Evolutionary conservation across 108 stramenopile genomes (phyloP).

Genomic region (Pseudonitzschia multiseries): DNA sequence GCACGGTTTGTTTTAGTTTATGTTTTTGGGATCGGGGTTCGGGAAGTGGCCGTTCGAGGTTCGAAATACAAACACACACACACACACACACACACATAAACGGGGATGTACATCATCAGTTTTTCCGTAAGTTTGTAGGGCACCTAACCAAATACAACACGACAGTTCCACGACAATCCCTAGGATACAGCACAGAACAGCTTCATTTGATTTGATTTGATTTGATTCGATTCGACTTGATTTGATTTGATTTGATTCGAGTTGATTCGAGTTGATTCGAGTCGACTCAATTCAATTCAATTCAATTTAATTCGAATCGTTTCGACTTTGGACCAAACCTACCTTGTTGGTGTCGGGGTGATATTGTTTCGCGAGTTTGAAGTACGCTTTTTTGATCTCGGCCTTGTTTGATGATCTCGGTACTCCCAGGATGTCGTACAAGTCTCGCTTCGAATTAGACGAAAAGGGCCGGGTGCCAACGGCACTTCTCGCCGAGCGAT

Average conservation of each 20-base stretch:
- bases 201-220: too few species aligned
- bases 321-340: conserved; percentile 12
- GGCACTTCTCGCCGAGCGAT: too few species aligned
- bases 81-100: not conserved
- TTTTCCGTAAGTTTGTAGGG: not conserved
- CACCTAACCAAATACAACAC: too few species aligned
- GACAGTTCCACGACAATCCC: too few species aligned
- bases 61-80: too few species aligned
- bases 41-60: not conserved
- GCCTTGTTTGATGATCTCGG: conserved; percentile 72
- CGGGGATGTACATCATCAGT: not conserved
- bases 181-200: too few species aligned
- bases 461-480: conserved; percentile 44
- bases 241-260: not conserved
- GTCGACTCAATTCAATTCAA: not conserved
- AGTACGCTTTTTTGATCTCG: conserved; percentile 90
- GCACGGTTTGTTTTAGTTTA: too few species aligned
- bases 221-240: not conserved
- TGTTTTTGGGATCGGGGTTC: too few species aligned
- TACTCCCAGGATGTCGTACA: conserved; percentile 94
- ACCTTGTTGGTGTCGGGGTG: conserved; percentile 95
- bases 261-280: not conserved
- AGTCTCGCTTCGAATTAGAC: conserved; percentile 82
- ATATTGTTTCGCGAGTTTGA: conserved; percentile 93
- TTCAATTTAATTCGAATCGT: not conserved